Evolutionary conservation across 108 stramenopile species (phyloP).

Genomic region (Skeletonema marinoi): DNA sequence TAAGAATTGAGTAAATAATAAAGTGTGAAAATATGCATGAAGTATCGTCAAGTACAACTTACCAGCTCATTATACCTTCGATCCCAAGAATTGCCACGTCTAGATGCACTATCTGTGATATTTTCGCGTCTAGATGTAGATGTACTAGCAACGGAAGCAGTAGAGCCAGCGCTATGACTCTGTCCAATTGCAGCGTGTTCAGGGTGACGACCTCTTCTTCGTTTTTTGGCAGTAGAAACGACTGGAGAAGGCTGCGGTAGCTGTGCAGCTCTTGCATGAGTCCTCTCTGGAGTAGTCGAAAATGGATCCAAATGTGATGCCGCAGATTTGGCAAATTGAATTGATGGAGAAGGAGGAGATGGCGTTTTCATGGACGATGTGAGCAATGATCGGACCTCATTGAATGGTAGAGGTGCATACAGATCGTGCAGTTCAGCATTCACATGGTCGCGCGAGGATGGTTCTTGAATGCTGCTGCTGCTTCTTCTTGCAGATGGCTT

Average conservation of each 20-base stretch:
- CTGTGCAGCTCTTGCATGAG: not conserved
- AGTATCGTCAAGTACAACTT: not conserved
- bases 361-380: conserved; percentile 4
- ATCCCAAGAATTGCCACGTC: not conserved
- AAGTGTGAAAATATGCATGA: not conserved
- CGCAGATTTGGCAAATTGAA: not conserved
- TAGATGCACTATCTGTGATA: not conserved
- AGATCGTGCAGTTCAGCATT: conserved; percentile 6
- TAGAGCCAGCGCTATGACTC: not conserved
- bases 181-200: not conserved
- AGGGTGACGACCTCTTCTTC: not conserved
- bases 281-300: not conserved
- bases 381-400: not conserved
- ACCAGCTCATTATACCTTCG: not conserved
- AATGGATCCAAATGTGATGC: not conserved
- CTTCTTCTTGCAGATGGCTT: conserved; percentile 25
- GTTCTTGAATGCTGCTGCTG: not conserved
- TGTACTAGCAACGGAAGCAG: not conserved
- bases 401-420: conserved; percentile 36
- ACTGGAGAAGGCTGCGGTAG: not conserved
- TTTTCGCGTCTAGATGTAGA: not conserved
- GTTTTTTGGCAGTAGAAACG: not conserved
- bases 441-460: not conserved
- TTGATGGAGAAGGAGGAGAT: conserved; percentile 1
- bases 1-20: not conserved